Conservation (phyloP, 2,329 filamentous ascomycete species). For the Penicillium glabrum region DNA sequence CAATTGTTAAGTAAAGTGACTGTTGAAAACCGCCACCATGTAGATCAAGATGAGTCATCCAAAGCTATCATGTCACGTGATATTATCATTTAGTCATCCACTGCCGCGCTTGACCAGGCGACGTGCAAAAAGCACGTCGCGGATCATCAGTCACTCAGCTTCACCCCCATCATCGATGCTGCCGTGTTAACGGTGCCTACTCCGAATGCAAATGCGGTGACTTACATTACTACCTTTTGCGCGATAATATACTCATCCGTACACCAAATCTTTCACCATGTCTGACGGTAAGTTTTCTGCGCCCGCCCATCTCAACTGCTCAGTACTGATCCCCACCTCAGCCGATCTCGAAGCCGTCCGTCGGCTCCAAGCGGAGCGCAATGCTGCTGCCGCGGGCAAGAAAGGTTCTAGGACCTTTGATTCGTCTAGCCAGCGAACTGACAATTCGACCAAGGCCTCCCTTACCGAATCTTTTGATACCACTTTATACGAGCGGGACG, state of each 20-base stretch:
- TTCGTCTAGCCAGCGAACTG: slow-evolving; percentile 74
- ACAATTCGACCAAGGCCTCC: slow-evolving; percentile 84
- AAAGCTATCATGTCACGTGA: neutral
- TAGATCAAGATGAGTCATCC: neutral
- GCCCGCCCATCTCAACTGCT: slow-evolving; percentile 8
- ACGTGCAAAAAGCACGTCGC: slow-evolving; percentile 21
- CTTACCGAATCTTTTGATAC: slow-evolving; percentile 85
- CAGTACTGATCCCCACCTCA: slow-evolving; percentile 31
- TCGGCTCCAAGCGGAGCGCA: slow-evolving; percentile 89
- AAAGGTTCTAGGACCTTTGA: slow-evolving; percentile 81
- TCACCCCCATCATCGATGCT: slow-evolving; percentile 22
- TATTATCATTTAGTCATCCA: slow-evolving; percentile 15
- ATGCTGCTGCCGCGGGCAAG: slow-evolving; percentile 72
- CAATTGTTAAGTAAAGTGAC: neutral
- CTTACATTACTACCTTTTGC: slow-evolving; percentile 22
- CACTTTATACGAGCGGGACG: slow-evolving; percentile 78
- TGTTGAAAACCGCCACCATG: neutral
- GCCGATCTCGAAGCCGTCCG: slow-evolving; percentile 86
- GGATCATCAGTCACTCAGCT: slow-evolving; percentile 21
- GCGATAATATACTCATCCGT: slow-evolving; percentile 28
- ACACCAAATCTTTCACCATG: slow-evolving; percentile 34
- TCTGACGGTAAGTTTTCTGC: slow-evolving; percentile 42
- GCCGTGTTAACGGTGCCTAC: slow-evolving; percentile 31
- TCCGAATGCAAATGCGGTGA: slow-evolving; percentile 38
- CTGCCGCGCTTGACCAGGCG: slow-evolving; percentile 18